Evolutionary conservation across 805 yeast species (phyloP).

Genomic region (Kodamaea hsintzibuensis): DNA sequence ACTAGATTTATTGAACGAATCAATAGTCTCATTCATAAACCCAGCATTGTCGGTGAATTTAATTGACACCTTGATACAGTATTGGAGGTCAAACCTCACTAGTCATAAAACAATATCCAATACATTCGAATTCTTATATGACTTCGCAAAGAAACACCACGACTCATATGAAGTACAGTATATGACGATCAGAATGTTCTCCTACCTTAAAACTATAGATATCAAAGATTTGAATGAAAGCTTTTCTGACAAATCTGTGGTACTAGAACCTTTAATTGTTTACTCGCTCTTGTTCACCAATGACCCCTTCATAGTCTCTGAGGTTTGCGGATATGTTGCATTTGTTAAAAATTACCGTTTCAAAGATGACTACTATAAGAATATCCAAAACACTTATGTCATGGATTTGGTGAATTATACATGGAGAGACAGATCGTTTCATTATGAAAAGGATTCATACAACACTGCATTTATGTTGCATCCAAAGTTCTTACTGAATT

Average conservation of each 20-base stretch:
- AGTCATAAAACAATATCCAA: not conserved
- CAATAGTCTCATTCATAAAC: not conserved
- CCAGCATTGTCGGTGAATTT: not conserved
- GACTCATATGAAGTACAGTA: not conserved
- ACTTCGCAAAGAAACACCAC: not conserved
- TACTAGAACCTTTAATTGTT: constrained; percentile 41
- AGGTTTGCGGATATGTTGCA: constrained; percentile 47
- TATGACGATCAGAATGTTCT: not conserved
- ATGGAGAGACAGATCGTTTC: constrained; percentile 58
- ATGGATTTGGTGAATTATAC: constrained; percentile 56
- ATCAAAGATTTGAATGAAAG: not conserved
- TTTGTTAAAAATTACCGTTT: constrained; percentile 38
- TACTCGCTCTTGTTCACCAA: constrained; percentile 40
- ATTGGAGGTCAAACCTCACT: not conserved
- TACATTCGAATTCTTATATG: not conserved
- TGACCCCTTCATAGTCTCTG: constrained; percentile 48
- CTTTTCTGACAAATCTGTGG: constrained; percentile 18
- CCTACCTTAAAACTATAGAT: not conserved
- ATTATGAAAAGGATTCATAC: constrained; percentile 27
- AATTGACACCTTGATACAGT: not conserved
- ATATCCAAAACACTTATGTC: constrained; percentile 49
- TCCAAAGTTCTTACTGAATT: constrained; percentile 28
- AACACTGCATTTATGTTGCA: constrained; percentile 43
- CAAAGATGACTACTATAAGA: constrained; percentile 22
- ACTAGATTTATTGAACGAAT: not conserved